Evolutionary conservation across 306 rosid genomes (phyloP).

Genomic region (Quillaja saponaria): DNA sequence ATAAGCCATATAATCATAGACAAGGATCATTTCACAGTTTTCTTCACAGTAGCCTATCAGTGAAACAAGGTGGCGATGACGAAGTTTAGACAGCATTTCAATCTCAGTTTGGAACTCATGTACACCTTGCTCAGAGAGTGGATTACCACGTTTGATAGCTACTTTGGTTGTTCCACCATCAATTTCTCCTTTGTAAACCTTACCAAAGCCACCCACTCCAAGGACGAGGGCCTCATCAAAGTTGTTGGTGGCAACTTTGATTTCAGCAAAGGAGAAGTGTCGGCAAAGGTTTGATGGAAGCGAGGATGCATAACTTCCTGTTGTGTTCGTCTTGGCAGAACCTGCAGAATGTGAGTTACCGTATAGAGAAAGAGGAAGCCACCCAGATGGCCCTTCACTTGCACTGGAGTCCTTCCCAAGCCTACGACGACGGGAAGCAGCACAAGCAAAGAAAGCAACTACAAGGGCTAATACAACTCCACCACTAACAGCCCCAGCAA

Average conservation of each 20-base stretch:
- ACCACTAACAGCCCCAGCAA: conserved; percentile 72
- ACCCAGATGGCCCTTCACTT: conserved; percentile 95
- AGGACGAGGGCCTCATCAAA: conserved; percentile 85
- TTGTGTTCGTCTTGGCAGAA: conserved; percentile 92
- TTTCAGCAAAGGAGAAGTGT: conserved; percentile 97
- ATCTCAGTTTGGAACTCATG: conserved; percentile 99
- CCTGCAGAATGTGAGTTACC: conserved; percentile 90
- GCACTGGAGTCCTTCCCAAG: conserved; percentile 63
- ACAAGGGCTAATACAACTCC: conserved; percentile 59
- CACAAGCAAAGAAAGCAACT: conserved; percentile 54
- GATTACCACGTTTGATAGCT: conserved; percentile 97
- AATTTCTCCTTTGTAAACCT: conserved; percentile 90
- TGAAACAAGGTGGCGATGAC: conserved; percentile 97
- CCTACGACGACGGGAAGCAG: conserved; percentile 45
- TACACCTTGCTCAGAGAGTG: conserved; percentile 96
- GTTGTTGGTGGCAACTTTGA: conserved; percentile 84
- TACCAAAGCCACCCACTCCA: conserved; percentile 99
- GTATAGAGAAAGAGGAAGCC: conserved; percentile 95
- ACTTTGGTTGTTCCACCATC: conserved; percentile 78
- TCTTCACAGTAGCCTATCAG: conserved; percentile 95
- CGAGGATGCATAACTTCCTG: conserved; percentile 85
- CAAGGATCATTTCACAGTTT: conserved; percentile 96
- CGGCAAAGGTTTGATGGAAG: conserved; percentile 95
- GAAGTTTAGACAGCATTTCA: conserved; percentile 99
- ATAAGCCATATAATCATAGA: conserved; percentile 89